These are phyloP conservation scores for Calonectria pteridis DNA, from an alignment of 2,329 filamentous ascomycete species.

Conservation along the genomic window DNA sequence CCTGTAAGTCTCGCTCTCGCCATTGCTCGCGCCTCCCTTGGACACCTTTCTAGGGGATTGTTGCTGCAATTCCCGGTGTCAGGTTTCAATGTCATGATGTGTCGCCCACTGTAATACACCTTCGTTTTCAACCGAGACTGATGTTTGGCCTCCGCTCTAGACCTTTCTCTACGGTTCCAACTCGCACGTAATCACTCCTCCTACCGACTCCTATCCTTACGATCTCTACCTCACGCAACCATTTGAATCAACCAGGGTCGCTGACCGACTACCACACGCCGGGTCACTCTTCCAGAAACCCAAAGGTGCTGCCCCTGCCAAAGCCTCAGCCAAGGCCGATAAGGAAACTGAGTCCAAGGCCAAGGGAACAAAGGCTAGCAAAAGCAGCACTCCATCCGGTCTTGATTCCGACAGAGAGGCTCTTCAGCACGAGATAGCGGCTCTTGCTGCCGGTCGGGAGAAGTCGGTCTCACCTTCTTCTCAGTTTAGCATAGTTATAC, in stretches of 20 bases:
- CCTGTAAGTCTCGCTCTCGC: slow-evolving; percentile 64
- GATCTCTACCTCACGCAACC: slow-evolving; percentile 69
- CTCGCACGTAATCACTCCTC: slow-evolving; percentile 60
- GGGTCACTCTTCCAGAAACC: slow-evolving; percentile 64
- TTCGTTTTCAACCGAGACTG: slow-evolving; percentile 24
- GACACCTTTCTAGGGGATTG: background rate
- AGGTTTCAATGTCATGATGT: background rate
- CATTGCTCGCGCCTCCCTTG: background rate
- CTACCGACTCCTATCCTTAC: slow-evolving; percentile 61
- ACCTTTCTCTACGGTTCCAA: slow-evolving; percentile 66
- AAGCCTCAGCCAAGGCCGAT: slow-evolving; percentile 44
- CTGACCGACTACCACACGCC: slow-evolving; percentile 63
- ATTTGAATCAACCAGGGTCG: slow-evolving; percentile 59
- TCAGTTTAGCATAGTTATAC: slow-evolving; percentile 33
- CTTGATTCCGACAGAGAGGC: slow-evolving; percentile 64
- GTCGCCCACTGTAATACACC: background rate
- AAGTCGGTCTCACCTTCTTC: slow-evolving; percentile 47
- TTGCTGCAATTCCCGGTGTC: background rate
- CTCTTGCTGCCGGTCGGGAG: slow-evolving; percentile 51
- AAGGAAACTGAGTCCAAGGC: slow-evolving; percentile 48
- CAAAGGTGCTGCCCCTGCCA: slow-evolving; percentile 36
- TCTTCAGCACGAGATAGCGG: slow-evolving; percentile 58
- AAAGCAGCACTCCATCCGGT: slow-evolving; percentile 54
- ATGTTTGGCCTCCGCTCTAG: slow-evolving; percentile 49
- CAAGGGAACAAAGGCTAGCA: slow-evolving; percentile 48